These are phyloP conservation scores for Candida peoriensis DNA, from an alignment of 805 yeast genomes.

Conservation along the genomic window DNA sequence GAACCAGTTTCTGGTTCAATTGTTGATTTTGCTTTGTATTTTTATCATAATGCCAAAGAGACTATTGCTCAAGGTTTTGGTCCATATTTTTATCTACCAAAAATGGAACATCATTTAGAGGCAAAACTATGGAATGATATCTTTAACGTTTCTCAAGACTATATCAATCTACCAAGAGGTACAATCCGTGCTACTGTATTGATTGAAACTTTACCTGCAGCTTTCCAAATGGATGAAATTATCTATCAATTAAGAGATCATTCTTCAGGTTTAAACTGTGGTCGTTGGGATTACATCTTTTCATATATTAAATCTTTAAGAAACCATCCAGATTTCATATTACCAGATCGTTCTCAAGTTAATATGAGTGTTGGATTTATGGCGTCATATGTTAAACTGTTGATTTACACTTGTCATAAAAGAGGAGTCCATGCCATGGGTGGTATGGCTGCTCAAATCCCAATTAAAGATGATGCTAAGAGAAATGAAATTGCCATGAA, in stretches of 20 bases:
- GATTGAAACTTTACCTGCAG: conserved; percentile 81
- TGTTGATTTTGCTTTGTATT: conserved; percentile 74
- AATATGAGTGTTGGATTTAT: conserved; percentile 80
- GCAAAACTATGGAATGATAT: conserved; percentile 82
- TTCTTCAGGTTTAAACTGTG: conserved; percentile 79
- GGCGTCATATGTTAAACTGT: conserved; percentile 69
- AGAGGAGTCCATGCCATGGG: conserved; percentile 86
- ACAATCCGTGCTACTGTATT: conserved; percentile 77
- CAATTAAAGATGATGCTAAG: conserved; percentile 64
- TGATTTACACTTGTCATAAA: conserved; percentile 69
- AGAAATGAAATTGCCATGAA: conserved; percentile 65
- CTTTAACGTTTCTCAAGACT: conserved; percentile 72
- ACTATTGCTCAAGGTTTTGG: conserved; percentile 62
- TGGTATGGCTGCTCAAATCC: conserved; percentile 88
- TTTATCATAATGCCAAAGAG: conserved; percentile 67
- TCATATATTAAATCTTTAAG: conserved; percentile 73
- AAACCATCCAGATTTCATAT: conserved; percentile 57
- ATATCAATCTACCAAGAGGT: conserved; percentile 63
- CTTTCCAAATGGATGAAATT: conserved; percentile 83
- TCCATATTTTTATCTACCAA: conserved; percentile 79
- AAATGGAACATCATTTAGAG: conserved; percentile 82
- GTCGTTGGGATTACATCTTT: conserved; percentile 87
- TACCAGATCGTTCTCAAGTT: conserved; percentile 77
- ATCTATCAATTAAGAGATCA: conserved; percentile 72
- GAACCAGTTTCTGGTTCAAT: conserved; percentile 76